phyloP scores from a whole-genome alignment of 108 stramenopile genomes.

The Skeletonema potamos region DNA sequence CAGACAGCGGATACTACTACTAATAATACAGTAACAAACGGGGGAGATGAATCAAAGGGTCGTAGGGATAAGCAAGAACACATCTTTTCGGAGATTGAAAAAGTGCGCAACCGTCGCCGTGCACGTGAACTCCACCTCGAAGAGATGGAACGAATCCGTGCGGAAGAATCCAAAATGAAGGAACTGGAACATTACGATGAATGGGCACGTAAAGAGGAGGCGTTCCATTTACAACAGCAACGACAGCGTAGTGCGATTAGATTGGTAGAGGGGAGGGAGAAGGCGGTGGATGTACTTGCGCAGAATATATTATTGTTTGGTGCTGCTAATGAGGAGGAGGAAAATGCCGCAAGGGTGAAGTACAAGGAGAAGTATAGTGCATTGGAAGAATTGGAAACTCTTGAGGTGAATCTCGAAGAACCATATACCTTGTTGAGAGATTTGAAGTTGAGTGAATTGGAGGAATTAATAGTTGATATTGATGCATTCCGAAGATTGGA shows the following conservation, averaged over 20 bases:
- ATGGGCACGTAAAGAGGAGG: constrained; percentile 98
- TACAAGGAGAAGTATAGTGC: constrained; percentile 89
- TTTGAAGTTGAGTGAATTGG: constrained; percentile 84
- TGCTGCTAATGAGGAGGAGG: constrained; percentile 65
- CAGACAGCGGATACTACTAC: neutral
- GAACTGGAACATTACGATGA: constrained; percentile 96
- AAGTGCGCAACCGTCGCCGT: constrained; percentile 90
- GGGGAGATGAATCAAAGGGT: neutral
- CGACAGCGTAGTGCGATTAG: constrained; percentile 89
- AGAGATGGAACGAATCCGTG: constrained; percentile 93
- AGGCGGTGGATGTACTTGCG: constrained; percentile 94
- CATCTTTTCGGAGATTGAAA: constrained; percentile 93
- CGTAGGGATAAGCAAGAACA: constrained; percentile 55
- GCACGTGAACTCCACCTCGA: constrained; percentile 85
- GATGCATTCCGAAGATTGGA: constrained; percentile 78
- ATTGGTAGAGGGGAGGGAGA: constrained; percentile 91
- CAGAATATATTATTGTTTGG: constrained; percentile 97
- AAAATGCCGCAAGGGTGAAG: constrained; percentile 76
- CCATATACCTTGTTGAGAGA: constrained; percentile 70
- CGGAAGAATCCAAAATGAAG: constrained; percentile 91
- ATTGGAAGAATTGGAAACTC: constrained; percentile 71
- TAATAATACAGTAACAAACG: neutral
- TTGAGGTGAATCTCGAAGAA: constrained; percentile 82
- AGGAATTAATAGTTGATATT: constrained; percentile 83
- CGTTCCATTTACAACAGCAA: constrained; percentile 95